Evolutionary conservation across 129 eudicot genomes (phyloP), one percentile per base, ranked within the genome.

Genomic region (Kitagawia praeruptora): DNA sequence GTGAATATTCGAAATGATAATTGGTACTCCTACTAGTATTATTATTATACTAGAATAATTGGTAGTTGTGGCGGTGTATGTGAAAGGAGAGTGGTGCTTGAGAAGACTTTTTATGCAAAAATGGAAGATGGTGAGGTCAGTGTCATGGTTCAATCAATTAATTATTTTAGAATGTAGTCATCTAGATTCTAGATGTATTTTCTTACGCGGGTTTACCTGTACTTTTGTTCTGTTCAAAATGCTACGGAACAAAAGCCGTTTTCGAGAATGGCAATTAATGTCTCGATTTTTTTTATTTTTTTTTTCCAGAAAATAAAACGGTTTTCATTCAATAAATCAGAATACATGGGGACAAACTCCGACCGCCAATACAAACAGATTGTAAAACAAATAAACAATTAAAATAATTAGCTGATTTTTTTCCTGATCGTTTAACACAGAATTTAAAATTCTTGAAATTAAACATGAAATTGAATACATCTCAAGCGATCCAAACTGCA

Each of bases 61-160:
- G 70, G 70, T 63, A 25, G 66, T 56, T 21, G 66, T 56, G 66
- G 28, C 66, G 66, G 66, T 56, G 66, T 56, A 56, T 56, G 66
- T 56, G 28, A 56, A 56, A 21, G 13, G 66, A 56, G 70, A 2
- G 31, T 25, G 15, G 34, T 25, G 70, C 15, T 25, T n/a, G 70
- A 27, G 70, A 63, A 63, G 70, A 63, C 70, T 63, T 63, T n/a
- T 63, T 63, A 12, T n/a, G 37, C 31, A 12, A 11, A 63, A 63
- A 63, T 63, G 38, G 70, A 18, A 63, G 70, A 25, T 8, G 37
- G 70, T 63, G 38, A 63, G 70, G 70, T 9, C 70, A 63, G 31
- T 63, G 70, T 23, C 70, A 23, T 25, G 37, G 70, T 28, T 28
- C 10, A n/a, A 63, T 37, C 25, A 63, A 63, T 25, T 63, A 63